Conservation (phyloP, 2,329 filamentous ascomycete species). For the Pseudogymnoascus sp. region DNA sequence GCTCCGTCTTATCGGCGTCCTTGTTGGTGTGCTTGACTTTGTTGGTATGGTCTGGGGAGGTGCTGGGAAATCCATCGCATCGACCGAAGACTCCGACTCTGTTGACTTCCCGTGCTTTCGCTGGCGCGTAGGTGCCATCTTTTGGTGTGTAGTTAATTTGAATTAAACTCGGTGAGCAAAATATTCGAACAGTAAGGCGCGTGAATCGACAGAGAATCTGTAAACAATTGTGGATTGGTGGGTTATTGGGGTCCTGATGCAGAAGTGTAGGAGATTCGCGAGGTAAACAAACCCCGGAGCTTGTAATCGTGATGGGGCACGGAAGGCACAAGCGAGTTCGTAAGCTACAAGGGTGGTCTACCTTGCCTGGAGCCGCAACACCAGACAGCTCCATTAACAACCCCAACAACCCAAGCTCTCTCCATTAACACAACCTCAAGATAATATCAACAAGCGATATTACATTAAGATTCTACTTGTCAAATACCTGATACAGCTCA, state of each 20-base stretch:
- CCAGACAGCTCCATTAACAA: constrained; percentile 9
- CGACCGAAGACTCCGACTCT: constrained; percentile 22
- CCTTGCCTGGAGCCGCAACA: constrained; percentile 5
- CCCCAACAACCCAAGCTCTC: constrained; percentile 9
- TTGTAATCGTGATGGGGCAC: background rate
- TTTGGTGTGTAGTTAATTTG: constrained; percentile 13
- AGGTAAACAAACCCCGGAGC: constrained; percentile 3
- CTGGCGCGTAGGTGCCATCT: constrained; percentile 41
- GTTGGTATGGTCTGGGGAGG: constrained; percentile 25
- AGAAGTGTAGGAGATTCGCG: background rate
- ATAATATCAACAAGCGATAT: background rate
- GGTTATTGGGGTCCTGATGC: background rate
- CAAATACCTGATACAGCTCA: background rate
- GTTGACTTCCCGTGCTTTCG: constrained; percentile 39
- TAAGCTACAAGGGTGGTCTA: constrained; percentile 3
- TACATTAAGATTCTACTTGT: background rate
- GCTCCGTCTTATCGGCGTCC: constrained; percentile 40
- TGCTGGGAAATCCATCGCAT: constrained; percentile 23
- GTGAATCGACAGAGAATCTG: background rate
- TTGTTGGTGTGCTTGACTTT: constrained; percentile 31
- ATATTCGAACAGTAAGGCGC: background rate
- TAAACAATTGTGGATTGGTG: background rate
- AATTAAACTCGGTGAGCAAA: background rate
- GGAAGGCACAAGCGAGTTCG: constrained; percentile 8
- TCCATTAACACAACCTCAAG: constrained; percentile 2